These are phyloP conservation scores for Pythium phragmiticola DNA, from an alignment of 352 stramenopile species.

Conservation along the genomic window DNA sequence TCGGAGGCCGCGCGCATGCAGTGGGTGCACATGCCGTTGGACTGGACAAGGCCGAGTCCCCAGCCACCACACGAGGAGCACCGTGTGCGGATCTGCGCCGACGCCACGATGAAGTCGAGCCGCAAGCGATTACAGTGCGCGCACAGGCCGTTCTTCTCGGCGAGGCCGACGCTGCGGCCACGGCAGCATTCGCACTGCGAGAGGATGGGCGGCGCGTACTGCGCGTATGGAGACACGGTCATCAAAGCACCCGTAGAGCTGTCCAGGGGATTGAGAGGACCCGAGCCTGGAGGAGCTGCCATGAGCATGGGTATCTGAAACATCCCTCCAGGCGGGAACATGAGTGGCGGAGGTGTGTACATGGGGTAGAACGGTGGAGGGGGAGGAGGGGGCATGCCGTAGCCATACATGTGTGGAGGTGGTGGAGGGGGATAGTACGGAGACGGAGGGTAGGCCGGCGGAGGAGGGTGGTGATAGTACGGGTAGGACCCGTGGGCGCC, in stretches of 20 bases:
- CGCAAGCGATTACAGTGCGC: slow-evolving; percentile 66
- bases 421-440: slow-evolving; percentile 12
- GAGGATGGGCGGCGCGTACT: slow-evolving; percentile 29
- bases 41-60: slow-evolving; percentile 51
- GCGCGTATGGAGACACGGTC: slow-evolving; percentile 2
- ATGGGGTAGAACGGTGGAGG: slow-evolving; percentile 15
- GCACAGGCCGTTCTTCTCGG: slow-evolving; percentile 72
- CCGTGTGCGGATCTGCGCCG: slow-evolving; percentile 49
- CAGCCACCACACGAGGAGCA: slow-evolving; percentile 56
- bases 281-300: slow-evolving; percentile 1
- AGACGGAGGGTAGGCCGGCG: slow-evolving; percentile 1
- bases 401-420: slow-evolving; percentile 11
- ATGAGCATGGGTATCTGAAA: slow-evolving; percentile 6
- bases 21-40: slow-evolving; percentile 51
- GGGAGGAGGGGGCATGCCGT: slow-evolving; percentile 3
- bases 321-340: slow-evolving; percentile 5
- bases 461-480: not conserved
- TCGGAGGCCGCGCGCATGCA: slow-evolving; percentile 33
- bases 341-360: slow-evolving; percentile 13
- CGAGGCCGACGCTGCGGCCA: slow-evolving; percentile 51
- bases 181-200: slow-evolving; percentile 54
- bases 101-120: slow-evolving; percentile 71
- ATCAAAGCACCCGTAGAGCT: slow-evolving; percentile 17
- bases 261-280: not conserved
- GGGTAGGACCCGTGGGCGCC: slow-evolving; percentile 5